phyloP scores from a whole-genome alignment of 1,284 basidiomycete species.

The Xerocomus minutiporus region DNA sequence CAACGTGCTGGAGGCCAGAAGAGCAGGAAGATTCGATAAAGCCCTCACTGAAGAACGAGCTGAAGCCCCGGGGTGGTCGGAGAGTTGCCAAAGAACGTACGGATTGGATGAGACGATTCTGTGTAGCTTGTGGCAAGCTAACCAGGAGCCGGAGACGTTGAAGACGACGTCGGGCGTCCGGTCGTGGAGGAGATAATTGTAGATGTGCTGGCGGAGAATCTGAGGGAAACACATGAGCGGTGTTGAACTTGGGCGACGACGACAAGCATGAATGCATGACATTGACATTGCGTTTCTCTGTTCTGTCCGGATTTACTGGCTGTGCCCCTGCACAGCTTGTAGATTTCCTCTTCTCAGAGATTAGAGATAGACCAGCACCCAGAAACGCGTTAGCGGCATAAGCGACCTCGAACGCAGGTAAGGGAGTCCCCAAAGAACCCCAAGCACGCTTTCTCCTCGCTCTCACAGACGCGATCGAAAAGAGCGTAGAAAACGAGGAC shows the following conservation, averaged over 20 bases:
- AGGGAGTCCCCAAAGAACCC: slow-evolving; percentile 56
- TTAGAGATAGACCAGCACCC: slow-evolving; percentile 77
- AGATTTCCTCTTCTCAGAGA: slow-evolving; percentile 83
- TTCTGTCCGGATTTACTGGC: slow-evolving; percentile 30
- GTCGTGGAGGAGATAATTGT: slow-evolving; percentile 71
- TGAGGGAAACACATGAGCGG: slow-evolving; percentile 45
- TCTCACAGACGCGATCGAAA: slow-evolving; percentile 91
- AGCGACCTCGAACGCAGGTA: slow-evolving; percentile 87
- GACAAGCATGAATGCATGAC: slow-evolving; percentile 18
- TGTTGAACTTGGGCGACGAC: neutral
- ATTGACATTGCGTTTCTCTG: slow-evolving; percentile 57
- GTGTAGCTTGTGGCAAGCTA: slow-evolving; percentile 73
- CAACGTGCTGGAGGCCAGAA: slow-evolving; percentile 45
- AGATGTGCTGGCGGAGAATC: slow-evolving; percentile 63
- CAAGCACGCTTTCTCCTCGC: slow-evolving; percentile 82
- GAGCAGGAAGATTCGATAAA: slow-evolving; percentile 58
- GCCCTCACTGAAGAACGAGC: slow-evolving; percentile 76
- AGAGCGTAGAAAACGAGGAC: slow-evolving; percentile 77
- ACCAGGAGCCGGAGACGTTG: slow-evolving; percentile 66
- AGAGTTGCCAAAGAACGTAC: slow-evolving; percentile 34
- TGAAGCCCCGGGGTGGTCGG: slow-evolving; percentile 59
- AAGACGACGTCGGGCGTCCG: slow-evolving; percentile 75
- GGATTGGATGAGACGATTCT: slow-evolving; percentile 82
- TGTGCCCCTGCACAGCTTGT: no score
- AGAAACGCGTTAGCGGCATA: slow-evolving; percentile 88